Evolutionary conservation across 2,329 filamentous ascomycete species (phyloP).

Genomic region (Ophiostoma perfectum): DNA sequence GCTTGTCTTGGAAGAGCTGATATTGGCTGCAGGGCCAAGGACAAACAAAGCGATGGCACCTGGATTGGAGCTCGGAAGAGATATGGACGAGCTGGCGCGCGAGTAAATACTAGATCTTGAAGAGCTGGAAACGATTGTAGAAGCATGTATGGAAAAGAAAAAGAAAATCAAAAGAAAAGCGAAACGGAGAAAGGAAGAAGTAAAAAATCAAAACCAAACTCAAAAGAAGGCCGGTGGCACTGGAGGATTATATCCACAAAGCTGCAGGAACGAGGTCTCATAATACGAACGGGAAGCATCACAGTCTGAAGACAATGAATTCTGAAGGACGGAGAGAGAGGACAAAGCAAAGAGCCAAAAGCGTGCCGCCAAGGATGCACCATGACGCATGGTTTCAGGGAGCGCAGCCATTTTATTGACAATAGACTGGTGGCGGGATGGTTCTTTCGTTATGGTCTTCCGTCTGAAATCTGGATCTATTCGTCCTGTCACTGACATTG

Average conservation of each 20-base stretch:
- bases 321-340: background rate
- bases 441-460: background rate
- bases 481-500: background rate
- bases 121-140: too few relatives aligned
- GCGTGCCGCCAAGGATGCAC: conserved; percentile 1
- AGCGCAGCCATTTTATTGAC: background rate
- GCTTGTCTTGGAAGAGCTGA: background rate
- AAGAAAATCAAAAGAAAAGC: too few relatives aligned
- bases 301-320: background rate
- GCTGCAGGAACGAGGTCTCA: too few relatives aligned
- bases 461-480: background rate
- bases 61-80: background rate
- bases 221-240: too few relatives aligned
- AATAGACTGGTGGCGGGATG: background rate
- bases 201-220: too few relatives aligned
- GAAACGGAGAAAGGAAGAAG: too few relatives aligned
- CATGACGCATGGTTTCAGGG: background rate
- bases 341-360: background rate
- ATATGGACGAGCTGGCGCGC: too few relatives aligned
- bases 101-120: too few relatives aligned
- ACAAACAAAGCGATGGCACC: background rate
- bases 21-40: conserved; percentile 7
- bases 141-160: too few relatives aligned
- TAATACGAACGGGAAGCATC: too few relatives aligned
- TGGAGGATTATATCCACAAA: too few relatives aligned